Evolutionary conservation across 495 filamentous ascomycete species (phyloP), one percentile per base, ranked within the genome.

Genomic region (Podospora sp.): DNA sequence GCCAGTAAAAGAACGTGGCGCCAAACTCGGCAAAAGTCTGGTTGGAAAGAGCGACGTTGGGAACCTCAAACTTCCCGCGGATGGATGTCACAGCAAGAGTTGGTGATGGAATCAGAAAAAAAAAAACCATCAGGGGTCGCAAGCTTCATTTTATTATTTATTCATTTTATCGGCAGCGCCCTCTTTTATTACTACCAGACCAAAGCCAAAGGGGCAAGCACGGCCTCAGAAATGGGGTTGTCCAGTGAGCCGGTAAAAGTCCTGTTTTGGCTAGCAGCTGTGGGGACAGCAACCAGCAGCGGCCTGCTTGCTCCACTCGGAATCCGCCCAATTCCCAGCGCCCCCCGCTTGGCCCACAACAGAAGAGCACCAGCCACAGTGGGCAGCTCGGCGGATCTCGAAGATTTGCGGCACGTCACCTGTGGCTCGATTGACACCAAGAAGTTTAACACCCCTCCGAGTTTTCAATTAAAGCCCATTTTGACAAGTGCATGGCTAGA

Each of bases 101-200:
- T 59, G 56, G 56, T 33, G 56, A 29, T 59, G 56, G 26, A 18
- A 26, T 49, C 25, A 46, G 56, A 58, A 21, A 36, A 52, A 49
- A 52, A 49, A 20, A 25, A 20, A 29, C 25, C 40, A 11, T 46
- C 40, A 61, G 57, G 59, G 11, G 49, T 53, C 22, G 52, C 52
- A 60, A 27, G 35, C 24, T 25, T n/a, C 40, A 20, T 57, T 68
- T 68, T 68, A 68, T 59, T 68, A 65, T 68, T 64, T 60, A 46
- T 46, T 46, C 40, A 46, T 46, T 62, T 65, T 62, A 50, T 60
- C 56, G 52, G 21, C 62, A 27, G 35, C 58, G 36, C 36, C 40
- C 56, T 56, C 60, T 68, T 71, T 69, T 68, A 68, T 69, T 73
- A 56, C 63, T 7, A 64, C 69, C 35, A 49, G 36, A 35, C 60